Evolutionary conservation across 1,284 basidiomycete species (phyloP).

Genomic region (Marasmius fiardii): DNA sequence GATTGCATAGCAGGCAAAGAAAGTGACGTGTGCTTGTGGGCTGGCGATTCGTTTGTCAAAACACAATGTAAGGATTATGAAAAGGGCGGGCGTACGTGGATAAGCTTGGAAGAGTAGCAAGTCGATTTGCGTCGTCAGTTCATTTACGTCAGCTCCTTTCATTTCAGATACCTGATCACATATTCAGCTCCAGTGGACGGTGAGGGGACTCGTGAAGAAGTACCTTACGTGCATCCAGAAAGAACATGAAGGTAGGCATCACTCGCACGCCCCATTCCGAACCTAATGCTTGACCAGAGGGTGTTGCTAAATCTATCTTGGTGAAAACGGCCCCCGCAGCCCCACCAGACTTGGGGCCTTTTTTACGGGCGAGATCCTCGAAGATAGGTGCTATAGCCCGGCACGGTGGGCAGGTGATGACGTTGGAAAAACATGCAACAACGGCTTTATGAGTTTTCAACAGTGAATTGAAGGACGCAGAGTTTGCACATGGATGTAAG

Average conservation of each 20-base stretch:
- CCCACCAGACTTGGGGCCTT: slow-evolving; percentile 30
- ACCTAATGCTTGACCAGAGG: slow-evolving; percentile 59
- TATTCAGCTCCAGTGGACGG: neutral
- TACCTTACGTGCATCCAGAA: slow-evolving; percentile 75
- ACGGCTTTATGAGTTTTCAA: slow-evolving; percentile 42
- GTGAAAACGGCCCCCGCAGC: slow-evolving; percentile 62
- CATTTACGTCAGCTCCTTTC: slow-evolving; percentile 67
- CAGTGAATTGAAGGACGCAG: slow-evolving; percentile 38
- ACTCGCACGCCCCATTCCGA: slow-evolving; percentile 65
- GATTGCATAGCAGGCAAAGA: slow-evolving; percentile 60
- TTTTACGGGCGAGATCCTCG: slow-evolving; percentile 42
- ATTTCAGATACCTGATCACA: slow-evolving; percentile 59
- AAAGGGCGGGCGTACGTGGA: slow-evolving; percentile 58
- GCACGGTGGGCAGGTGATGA: slow-evolving; percentile 41
- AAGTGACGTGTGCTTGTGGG: slow-evolving; percentile 71
- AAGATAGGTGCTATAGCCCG: slow-evolving; percentile 45
- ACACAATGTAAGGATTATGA: neutral
- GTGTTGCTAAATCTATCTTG: slow-evolving; percentile 76
- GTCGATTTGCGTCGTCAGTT: slow-evolving; percentile 69
- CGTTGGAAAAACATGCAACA: slow-evolving; percentile 43
- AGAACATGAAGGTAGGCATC: slow-evolving; percentile 87
- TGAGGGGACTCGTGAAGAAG: slow-evolving; percentile 13
- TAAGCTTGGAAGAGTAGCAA: slow-evolving; percentile 71
- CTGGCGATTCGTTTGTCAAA: slow-evolving; percentile 33
- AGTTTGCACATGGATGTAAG: slow-evolving; percentile 49